Percentiles rank a stretch among this genome's conserved stretches.
Evolutionary conservation across 2,329 filamentous ascomycete genomes (phyloP).

Genomic region (Trichocomaceae sp.): DNA sequence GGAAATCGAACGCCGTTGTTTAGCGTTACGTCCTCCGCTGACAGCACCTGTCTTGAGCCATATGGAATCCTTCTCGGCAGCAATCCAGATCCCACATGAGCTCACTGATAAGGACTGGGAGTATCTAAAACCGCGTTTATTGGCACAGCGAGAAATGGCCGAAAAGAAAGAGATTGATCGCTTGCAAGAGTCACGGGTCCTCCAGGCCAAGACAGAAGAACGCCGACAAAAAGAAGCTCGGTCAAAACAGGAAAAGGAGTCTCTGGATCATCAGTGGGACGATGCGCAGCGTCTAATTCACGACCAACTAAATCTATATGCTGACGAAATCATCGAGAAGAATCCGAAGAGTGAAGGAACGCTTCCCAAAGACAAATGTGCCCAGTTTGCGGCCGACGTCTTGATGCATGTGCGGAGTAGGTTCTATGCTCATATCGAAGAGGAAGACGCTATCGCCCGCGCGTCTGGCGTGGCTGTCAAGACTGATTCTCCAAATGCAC

Average conservation of each 20-base stretch:
- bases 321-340: constrained; percentile 62
- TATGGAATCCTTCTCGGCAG: constrained; percentile 68
- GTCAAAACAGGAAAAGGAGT: constrained; percentile 50
- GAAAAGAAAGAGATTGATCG: constrained; percentile 50
- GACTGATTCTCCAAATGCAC: constrained; percentile 47
- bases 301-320: constrained; percentile 57
- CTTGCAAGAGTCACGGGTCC: constrained; percentile 41
- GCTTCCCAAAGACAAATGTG: constrained; percentile 57
- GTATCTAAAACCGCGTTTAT: constrained; percentile 58
- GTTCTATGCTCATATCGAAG: constrained; percentile 58
- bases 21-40: constrained; percentile 60
- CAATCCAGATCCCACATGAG: constrained; percentile 61
- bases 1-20: constrained; percentile 66
- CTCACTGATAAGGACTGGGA: constrained; percentile 66
- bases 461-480: constrained; percentile 42
- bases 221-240: constrained; percentile 44
- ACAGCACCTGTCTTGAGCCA: constrained; percentile 56
- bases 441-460: constrained; percentile 45
- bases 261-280: constrained; percentile 64
- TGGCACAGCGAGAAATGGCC: constrained; percentile 60
- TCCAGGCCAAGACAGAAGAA: constrained; percentile 44
- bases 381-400: constrained; percentile 65
- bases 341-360: constrained; percentile 59
- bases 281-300: constrained; percentile 62
- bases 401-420: constrained; percentile 59